Evolutionary conservation across 441 rosid genomes (phyloP).

Genomic region (Lepidium campestre): DNA sequence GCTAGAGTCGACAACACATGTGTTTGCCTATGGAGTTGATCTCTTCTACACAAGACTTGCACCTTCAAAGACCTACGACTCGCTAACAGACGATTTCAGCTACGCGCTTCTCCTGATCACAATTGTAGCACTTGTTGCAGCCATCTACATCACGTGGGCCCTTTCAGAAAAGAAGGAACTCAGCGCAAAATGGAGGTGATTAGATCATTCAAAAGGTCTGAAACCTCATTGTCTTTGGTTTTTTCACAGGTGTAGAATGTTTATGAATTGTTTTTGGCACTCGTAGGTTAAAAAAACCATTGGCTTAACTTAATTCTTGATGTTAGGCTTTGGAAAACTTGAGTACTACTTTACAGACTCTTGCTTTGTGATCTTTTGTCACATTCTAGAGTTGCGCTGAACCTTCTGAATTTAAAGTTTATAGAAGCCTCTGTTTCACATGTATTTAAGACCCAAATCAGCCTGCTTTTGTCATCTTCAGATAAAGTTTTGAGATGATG

Average conservation of each 20-base stretch:
- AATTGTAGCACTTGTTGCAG: constrained; percentile 74
- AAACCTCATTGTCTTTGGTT: not conserved
- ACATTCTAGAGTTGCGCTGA: constrained; percentile 13
- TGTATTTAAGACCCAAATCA: not conserved
- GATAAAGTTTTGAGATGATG: too few relatives aligned
- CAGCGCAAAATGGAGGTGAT: constrained; percentile 88
- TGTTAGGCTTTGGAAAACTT: constrained; percentile 20
- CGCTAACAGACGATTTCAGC: constrained; percentile 94
- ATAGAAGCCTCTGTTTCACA: constrained; percentile 11
- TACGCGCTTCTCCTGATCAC: constrained; percentile 92
- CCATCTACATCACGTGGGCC: constrained; percentile 84
- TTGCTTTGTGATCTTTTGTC: constrained; percentile 2
- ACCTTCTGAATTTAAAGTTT: constrained; percentile 10
- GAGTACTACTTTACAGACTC: constrained; percentile 10
- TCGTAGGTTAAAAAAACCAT: not conserved
- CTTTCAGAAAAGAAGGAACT: constrained; percentile 93
- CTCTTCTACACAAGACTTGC: constrained; percentile 91
- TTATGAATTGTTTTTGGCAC: constrained; percentile 5
- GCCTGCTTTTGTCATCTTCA: too few relatives aligned
- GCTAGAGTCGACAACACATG: constrained; percentile 91
- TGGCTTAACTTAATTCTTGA: constrained; percentile 6
- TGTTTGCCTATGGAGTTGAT: constrained; percentile 88
- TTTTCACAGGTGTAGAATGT: constrained; percentile 20
- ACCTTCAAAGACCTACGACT: constrained; percentile 97
- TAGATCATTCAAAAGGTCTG: not conserved